Evolutionary conservation across 768 basidiomycete species (phyloP), one percentile per base, ranked within the genome.

Genomic region (Strobilomyces dryophilus): DNA sequence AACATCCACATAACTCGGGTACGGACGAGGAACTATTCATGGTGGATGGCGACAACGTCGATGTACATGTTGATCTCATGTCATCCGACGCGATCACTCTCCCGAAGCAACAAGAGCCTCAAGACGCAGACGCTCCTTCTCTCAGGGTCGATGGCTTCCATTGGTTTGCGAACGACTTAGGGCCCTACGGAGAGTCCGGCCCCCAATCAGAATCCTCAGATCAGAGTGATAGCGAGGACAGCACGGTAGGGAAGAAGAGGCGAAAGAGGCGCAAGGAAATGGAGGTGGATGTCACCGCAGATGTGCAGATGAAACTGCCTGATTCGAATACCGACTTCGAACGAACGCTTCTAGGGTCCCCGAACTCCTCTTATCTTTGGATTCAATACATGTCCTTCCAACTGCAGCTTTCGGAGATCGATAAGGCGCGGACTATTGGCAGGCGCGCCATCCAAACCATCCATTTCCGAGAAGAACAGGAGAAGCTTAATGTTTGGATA

Each of bases 341-440:
- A 70, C 83, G 97, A 12, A 73, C 91, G 34, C 79, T 99, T 43
- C 78, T 98, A 36, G 91, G 92, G 27, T 94, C 95, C 0, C 95
- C 97, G 2, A 93, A 97, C 66, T 98, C 95, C 8, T 98, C 97
- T 0, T 97, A 89, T 72, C 79, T 98, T 32, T 99, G 97, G 97
- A 86, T 99, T 53, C 95, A 98, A 69, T 99, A 94, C 70, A 98
- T 99, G 93, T 95, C 97, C 9, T 95, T 98, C 82, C 92, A 95
- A 63, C 76, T 98, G 11, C 93, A 93, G 60, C 80, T 99, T n/a
- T 92, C 95, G 29, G 95, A 99, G 71, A 76, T 97, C 51, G 95
- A 94, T 62, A 97, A 95, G 70, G 97, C 95, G 14, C 81, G 93
- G 41, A 85, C 89, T 66, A 85, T 94, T 47, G 95, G 85, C 44